Evolutionary conservation across 2,329 filamentous ascomycete species (phyloP), one percentile per base, ranked within the genome.

Genomic region (Aspergillus sp.): DNA sequence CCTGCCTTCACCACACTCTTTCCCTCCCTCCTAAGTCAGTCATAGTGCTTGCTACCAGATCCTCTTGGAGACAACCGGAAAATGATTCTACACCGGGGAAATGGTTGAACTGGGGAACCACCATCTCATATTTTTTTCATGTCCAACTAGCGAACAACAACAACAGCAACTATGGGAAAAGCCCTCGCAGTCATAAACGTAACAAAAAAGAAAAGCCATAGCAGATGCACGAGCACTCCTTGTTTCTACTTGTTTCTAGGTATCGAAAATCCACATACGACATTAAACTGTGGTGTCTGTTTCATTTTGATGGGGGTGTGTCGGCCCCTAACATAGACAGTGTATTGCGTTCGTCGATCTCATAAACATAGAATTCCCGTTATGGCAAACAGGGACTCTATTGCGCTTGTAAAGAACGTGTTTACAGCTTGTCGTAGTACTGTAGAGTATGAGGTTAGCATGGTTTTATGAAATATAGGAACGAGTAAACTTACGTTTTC

Each of bases 401-500:
- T 68, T 60, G 60, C 64, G 59, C 63, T 60, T 61, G 73, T 67
- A 63, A 62, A 64, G 59, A 68, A 73, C 70, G 64, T 71, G 68
- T 79, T 77, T 96, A 96, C 82, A 96, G 87, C 88, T 96, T 96
- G 87, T 96, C 91, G 81, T 96, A 96, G 88, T 95, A 96, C 89
- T 95, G 71, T 67, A 68, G 63, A 62, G 51, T 45, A 14, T 4
- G 7, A 14, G 7, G 52, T 69, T 63, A 68, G 64, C 42, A 47
- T 52, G 17, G 11, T 35, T 30, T 19, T 7, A 36, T 9, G 2
- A 43, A 0, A 7, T 20, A 8, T 40, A 22, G 32, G 5, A 35
- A 41, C 24, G 33, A 19, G 10, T 33, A 53, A 61, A 89, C 90
- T 90, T 85, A 94, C 90, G 85, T 96, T 95, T 75, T 90, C 90